Conservation (phyloP, 2,329 filamentous ascomycete species). For the Venturia asperata region DNA sequence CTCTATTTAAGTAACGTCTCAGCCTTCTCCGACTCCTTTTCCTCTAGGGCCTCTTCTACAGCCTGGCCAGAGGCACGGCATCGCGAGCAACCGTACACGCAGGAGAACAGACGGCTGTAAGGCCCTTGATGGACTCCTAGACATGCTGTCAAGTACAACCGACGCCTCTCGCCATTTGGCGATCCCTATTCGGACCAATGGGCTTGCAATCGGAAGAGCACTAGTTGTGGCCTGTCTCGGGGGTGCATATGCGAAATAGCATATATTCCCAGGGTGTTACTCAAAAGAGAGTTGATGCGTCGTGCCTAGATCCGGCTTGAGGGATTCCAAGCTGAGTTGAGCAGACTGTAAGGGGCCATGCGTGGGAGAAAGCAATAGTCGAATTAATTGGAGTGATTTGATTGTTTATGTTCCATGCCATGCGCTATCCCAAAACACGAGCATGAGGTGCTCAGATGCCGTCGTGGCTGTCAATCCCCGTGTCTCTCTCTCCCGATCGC, state of each 20-base stretch:
- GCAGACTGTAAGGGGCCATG: neutral
- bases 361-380: neutral
- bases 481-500: too few relatives aligned
- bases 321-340: neutral
- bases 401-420: too few relatives aligned
- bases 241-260: neutral
- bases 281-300: neutral
- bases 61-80: conserved; percentile 9
- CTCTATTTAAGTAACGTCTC: neutral
- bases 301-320: neutral
- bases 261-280: neutral
- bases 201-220: neutral
- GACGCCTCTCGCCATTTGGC: neutral
- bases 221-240: neutral
- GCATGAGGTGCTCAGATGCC: too few relatives aligned
- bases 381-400: too few relatives aligned
- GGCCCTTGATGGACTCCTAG: neutral
- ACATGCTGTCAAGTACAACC: neutral
- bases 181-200: neutral
- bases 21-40: neutral
- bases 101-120: neutral
- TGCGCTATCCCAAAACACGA: too few relatives aligned
- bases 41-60: neutral
- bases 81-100: neutral
- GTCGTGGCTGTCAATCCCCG: too few relatives aligned